phyloP scores from a whole-genome alignment of 306 rosid species.

The Begonia fuchsioides region DNA sequence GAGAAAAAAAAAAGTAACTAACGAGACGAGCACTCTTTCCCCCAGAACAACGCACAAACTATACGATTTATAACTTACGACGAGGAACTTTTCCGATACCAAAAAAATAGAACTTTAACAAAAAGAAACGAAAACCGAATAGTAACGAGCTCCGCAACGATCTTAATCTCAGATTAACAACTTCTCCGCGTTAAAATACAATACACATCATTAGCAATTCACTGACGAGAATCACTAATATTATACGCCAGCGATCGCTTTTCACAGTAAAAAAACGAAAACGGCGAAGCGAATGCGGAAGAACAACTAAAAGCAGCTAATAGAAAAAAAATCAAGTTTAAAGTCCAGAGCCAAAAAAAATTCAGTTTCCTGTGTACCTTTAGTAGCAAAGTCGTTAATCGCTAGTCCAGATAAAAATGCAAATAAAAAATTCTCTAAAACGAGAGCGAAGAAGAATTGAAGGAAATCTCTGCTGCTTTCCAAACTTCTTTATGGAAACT shows the following conservation, averaged over 20 bases:
- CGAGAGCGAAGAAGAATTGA: neutral
- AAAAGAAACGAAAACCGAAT: too few relatives aligned
- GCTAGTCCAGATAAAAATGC: constrained; percentile 5
- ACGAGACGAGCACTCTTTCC: too few relatives aligned
- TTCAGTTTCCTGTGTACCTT: constrained; percentile 8
- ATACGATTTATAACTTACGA: too few relatives aligned
- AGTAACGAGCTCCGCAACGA: too few relatives aligned
- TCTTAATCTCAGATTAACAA: too few relatives aligned
- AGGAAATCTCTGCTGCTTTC: neutral
- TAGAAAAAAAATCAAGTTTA: neutral
- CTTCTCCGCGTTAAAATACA: too few relatives aligned
- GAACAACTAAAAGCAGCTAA: constrained; percentile 7
- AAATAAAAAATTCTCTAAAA: neutral
- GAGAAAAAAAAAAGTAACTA: too few relatives aligned
- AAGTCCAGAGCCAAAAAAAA: constrained; percentile 1
- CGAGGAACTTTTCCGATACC: too few relatives aligned
- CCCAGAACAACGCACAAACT: too few relatives aligned
- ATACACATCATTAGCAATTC: too few relatives aligned
- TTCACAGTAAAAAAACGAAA: neutral
- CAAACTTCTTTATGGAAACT: neutral
- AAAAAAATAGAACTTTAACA: too few relatives aligned
- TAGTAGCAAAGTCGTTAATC: neutral
- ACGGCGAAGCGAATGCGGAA: constrained; percentile 15
- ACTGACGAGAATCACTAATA: too few relatives aligned
- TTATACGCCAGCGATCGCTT: neutral